These are phyloP conservation scores for Cyclocybe aegerita DNA, from an alignment of 768 basidiomycete species.

Conservation along the genomic window DNA sequence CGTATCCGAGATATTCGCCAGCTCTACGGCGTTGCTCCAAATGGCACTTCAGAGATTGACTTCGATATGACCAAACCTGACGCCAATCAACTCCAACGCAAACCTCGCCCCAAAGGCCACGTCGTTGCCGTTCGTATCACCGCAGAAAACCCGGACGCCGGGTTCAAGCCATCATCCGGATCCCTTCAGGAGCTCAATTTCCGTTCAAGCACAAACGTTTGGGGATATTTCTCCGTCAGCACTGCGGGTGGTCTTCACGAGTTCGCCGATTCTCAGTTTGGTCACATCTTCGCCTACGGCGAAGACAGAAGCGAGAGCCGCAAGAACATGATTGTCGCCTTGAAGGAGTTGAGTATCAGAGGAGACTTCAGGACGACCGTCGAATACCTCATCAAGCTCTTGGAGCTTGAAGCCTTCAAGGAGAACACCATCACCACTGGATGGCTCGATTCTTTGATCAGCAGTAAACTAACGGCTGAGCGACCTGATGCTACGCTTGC, in stretches of 20 bases:
- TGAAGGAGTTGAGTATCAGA: slow-evolving; percentile 97
- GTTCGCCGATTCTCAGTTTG: slow-evolving; percentile 98
- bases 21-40: slow-evolving; percentile 91
- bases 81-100: slow-evolving; percentile 85
- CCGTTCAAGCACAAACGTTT: slow-evolving; percentile 98
- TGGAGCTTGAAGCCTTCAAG: slow-evolving; percentile 94
- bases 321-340: slow-evolving; percentile 99
- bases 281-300: slow-evolving; percentile 98
- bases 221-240: slow-evolving; percentile 99
- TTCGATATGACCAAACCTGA: slow-evolving; percentile 94
- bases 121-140: slow-evolving; percentile 99
- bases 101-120: slow-evolving; percentile 95
- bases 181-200: slow-evolving; percentile 98
- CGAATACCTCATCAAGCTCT: slow-evolving; percentile 97
- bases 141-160: slow-evolving; percentile 98
- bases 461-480: slow-evolving; percentile 95
- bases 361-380: slow-evolving; percentile 99
- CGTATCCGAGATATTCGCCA: slow-evolving; percentile 94
- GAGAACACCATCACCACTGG: slow-evolving; percentile 98
- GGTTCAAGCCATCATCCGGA: slow-evolving; percentile 98
- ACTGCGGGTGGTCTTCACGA: slow-evolving; percentile 97
- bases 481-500: slow-evolving; percentile 91
- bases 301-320: slow-evolving; percentile 92
- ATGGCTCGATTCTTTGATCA: slow-evolving; percentile 97
- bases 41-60: slow-evolving; percentile 89